Percentiles rank a stretch among this genome's conserved stretches.
These are phyloP conservation scores for Cylindrotheca closterium DNA, from an alignment of 108 stramenopile species.

Conservation along the genomic window DNA sequence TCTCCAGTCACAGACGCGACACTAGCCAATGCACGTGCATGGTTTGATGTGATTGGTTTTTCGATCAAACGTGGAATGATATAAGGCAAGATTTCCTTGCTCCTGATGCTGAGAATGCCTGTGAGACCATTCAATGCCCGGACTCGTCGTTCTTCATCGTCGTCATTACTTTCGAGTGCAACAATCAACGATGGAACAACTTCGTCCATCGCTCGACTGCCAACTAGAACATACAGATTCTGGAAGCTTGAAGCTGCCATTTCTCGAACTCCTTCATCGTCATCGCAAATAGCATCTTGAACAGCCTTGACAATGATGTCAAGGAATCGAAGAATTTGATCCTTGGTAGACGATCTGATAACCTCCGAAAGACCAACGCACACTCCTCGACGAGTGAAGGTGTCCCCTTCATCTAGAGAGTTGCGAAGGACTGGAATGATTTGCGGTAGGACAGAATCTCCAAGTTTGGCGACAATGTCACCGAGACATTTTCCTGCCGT, in stretches of 20 bases:
- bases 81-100: constrained; percentile 91
- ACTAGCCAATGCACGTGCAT: constrained; percentile 86
- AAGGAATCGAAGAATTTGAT: constrained; percentile 90
- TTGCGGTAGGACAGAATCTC: constrained; percentile 94
- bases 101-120: constrained; percentile 88
- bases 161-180: constrained; percentile 67
- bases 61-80: constrained; percentile 90
- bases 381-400: constrained; percentile 84
- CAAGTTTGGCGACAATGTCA: constrained; percentile 96
- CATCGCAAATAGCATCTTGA: constrained; percentile 93
- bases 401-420: constrained; percentile 83
- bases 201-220: constrained; percentile 86
- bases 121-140: constrained; percentile 93
- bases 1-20: constrained; percentile 86
- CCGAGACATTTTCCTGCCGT: constrained; percentile 95
- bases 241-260: constrained; percentile 96
- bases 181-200: constrained; percentile 93
- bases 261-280: constrained; percentile 69
- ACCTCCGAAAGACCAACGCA: constrained; percentile 97
- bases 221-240: constrained; percentile 87
- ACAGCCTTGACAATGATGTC: constrained; percentile 92
- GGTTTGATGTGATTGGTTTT: constrained; percentile 77
- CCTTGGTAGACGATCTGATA: constrained; percentile 84
- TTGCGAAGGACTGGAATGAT: constrained; percentile 94
- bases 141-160: constrained; percentile 49